Evolutionary conservation across 495 filamentous ascomycete genomes (phyloP), one percentile per base, ranked within the genome.

Genomic region (Daldinia bambusicola): DNA sequence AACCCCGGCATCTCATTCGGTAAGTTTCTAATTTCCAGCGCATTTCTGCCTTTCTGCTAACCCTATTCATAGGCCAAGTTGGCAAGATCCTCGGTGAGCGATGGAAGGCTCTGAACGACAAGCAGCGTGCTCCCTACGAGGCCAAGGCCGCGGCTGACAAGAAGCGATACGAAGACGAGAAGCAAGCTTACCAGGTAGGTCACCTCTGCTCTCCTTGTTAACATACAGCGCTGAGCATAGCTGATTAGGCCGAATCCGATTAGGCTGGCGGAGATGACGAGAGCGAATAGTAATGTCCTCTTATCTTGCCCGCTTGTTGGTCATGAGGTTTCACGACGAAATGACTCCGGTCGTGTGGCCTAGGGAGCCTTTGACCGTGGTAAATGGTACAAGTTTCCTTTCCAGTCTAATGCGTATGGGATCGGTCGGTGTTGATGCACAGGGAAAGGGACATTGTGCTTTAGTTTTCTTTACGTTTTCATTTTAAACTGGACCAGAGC

Each of bases 161-260:
- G 91, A 95, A 97, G 90, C 91, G 95, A 67, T 99, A 98, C 75
- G 95, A 98, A 80, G 91, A 95, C 73, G 94, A 98, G 87, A 98
- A 99, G 86, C 91, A 91, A 67, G 90, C 85, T 63, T 99, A 98
- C 87, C 88, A 92, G 72, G 92, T 94, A 84, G 86, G 89, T 84
- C 22, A 22, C 58, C 41, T 30, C 32, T 31, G 30, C 45, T 65
- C 36, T 41, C 32, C 9, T 66, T 37, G 6, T 72, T 69, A 63
- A 73, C 34, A 43, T 69, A 57, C 55, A 55, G 59, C 65, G 66
- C 77, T 79, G 68, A 79, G 52, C 40, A 55, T 48, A 12, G 66
- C 66, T 59, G 48, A 69, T 66, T 66, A 77, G 75, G 75, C 73
- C 74, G 76, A 74, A 74, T 82, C 79, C 71, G 78, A 87, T 78